Evolutionary conservation across 441 rosid genomes (phyloP), one percentile per base, ranked within the genome.

Genomic region (Euphorbia schlechtendalii): DNA sequence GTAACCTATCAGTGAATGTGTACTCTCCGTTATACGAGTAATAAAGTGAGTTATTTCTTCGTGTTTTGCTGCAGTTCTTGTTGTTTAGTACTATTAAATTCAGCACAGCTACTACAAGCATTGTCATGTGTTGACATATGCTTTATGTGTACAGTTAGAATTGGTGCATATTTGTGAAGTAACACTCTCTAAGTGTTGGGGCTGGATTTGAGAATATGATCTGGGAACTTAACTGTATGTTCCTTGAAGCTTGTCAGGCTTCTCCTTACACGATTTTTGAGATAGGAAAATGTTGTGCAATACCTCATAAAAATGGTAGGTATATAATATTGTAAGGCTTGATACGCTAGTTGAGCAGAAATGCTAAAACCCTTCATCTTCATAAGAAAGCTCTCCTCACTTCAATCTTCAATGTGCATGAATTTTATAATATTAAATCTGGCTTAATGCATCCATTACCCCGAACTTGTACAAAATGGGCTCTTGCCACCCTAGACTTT

Each of bases 111-210:
- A 18, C 18, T 32, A 18, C 48, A 5, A 27, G 56, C 49, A 8
- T 61, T 43, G 13, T 54, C 46, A 36, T 15, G 22, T 63, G 36
- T 45, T 57, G 15, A 13, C n/a, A 18, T 52, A 27, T 20, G 34
- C 24, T 40, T 17, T 63, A 63, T 54, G 72, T 78, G 4, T 56
- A 60, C 81, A 91, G 96, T 77, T 86, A 64, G 73, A 73, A 66
- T 56, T 81, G 77, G 92, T 87, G 72, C 92, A 92, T 75, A 71
- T 92, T 72, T 89, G 95, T 73, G 98, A 87, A 79, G 85, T 92
- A 78, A 92, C 98, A 20, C 72, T 87, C 75, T 82, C 89, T 67
- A 92, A 89, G 82, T 77, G 90, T 52, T 79, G 89, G 81, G 69
- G n/a, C 74, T 71, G 96, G 89, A 80, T 92, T 92, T 72, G 91